Conservation (phyloP, 2,329 filamentous ascomycete genomes). For the Phyllosticta citrichinensis region DNA sequence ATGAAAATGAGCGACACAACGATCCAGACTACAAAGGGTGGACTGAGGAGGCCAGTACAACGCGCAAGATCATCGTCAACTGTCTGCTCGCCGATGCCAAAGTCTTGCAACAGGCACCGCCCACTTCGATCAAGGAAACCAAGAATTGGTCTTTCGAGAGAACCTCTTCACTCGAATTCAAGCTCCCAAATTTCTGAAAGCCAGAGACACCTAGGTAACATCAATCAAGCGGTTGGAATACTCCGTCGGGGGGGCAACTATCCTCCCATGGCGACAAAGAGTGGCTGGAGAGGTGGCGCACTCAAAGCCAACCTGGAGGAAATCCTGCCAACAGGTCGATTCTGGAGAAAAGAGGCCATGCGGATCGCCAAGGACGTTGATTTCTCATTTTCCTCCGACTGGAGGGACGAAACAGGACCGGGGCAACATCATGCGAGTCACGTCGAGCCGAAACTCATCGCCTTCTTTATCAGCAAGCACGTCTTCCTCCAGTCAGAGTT, state of each 20-base stretch:
- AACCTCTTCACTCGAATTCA: neutral
- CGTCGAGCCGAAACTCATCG: neutral
- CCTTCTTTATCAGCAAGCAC: neutral
- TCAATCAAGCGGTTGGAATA: neutral
- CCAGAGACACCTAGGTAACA: neutral
- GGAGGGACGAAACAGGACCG: neutral
- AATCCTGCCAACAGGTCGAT: neutral
- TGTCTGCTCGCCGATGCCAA: too few species aligned
- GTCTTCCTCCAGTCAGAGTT: neutral
- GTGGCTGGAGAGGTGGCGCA: neutral
- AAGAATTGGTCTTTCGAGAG: too few species aligned
- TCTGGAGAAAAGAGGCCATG: neutral
- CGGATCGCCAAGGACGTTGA: neutral
- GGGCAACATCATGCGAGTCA: neutral
- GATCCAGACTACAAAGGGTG: too few species aligned
- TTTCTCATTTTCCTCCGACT: neutral
- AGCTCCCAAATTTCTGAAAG: neutral
- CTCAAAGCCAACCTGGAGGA: neutral
- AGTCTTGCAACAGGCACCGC: too few species aligned
- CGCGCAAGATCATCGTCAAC: too few species aligned
- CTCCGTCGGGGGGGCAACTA: neutral
- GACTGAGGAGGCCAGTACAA: too few species aligned
- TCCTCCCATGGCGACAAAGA: neutral
- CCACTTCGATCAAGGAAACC: too few species aligned
- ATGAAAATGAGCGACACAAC: too few species aligned